These are phyloP conservation scores for Ogataea paradorogensis DNA, from an alignment of 805 yeast species.

Conservation along the genomic window DNA sequence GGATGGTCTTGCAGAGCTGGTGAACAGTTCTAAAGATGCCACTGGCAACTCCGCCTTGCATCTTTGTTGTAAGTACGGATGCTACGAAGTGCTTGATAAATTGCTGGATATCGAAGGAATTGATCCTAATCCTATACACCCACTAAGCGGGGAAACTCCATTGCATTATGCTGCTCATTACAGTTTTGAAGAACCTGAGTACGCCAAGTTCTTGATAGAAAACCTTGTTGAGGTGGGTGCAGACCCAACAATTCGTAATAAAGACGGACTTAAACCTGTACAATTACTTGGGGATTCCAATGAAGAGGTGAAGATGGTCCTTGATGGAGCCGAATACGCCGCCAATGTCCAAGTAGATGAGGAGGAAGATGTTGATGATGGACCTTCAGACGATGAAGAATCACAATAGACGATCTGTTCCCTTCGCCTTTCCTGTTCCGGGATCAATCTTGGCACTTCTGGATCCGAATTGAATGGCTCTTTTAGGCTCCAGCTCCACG, in stretches of 20 bases:
- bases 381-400: conserved; percentile 24
- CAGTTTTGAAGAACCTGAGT: conserved; percentile 76
- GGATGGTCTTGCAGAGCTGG: conserved; percentile 41
- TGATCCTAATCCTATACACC: conserved; percentile 78
- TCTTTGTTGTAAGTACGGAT: conserved; percentile 76
- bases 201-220: conserved; percentile 74
- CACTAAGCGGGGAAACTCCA: conserved; percentile 80
- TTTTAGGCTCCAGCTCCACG: conserved; percentile 73
- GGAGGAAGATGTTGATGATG: conserved; percentile 38
- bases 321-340: conserved; percentile 85
- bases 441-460: conserved; percentile 89
- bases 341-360: conserved; percentile 38
- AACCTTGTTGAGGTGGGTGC: conserved; percentile 89
- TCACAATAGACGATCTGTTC: conserved; percentile 54
- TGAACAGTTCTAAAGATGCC: conserved; percentile 72
- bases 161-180: conserved; percentile 82
- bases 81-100: conserved; percentile 79
- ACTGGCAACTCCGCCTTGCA: conserved; percentile 81
- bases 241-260: conserved; percentile 64
- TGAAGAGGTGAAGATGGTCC: conserved; percentile 53
- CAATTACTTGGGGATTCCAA: conserved; percentile 57
- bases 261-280: conserved; percentile 67
- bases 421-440: conserved; percentile 72
- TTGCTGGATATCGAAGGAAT: conserved; percentile 86
- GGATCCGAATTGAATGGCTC: conserved; percentile 97